These are phyloP conservation scores for Luvunga scandens DNA, from an alignment of 345 rosid genomes.

Conservation along the genomic window DNA sequence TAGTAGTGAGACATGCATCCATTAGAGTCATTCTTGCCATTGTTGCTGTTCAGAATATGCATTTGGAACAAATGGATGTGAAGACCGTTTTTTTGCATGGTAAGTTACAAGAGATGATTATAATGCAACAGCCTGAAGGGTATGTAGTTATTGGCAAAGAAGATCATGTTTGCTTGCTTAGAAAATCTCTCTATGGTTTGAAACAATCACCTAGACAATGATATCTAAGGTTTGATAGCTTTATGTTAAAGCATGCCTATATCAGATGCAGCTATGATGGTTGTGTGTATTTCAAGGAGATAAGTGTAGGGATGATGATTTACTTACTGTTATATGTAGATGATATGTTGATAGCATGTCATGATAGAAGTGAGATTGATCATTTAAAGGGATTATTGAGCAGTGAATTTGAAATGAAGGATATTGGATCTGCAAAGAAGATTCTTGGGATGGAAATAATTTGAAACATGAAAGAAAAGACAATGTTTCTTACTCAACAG, in stretches of 20 bases:
- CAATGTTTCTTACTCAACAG: fast-evolving
- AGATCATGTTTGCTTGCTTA: background rate
- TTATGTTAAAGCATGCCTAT: background rate
- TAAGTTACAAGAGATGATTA: background rate
- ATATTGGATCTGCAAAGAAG: no score
- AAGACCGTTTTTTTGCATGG: background rate
- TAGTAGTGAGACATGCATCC: background rate
- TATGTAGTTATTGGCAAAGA: background rate
- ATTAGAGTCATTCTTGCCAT: background rate
- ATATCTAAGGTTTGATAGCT: background rate
- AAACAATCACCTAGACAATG: background rate
- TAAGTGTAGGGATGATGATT: no score
- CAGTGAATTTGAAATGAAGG: no score
- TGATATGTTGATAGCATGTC: no score
- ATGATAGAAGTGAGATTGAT: no score
- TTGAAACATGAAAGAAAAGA: fast-evolving
- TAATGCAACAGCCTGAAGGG: background rate
- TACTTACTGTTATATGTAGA: no score
- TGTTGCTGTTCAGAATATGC: fast-evolving
- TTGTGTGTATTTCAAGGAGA: background rate
- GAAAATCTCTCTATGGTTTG: background rate
- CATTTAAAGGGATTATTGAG: no score
- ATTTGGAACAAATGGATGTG: background rate
- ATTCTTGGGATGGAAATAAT: no score
- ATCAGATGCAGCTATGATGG: background rate